Percentiles rank a stretch among this genome's conserved stretches.
Evolutionary conservation across 495 filamentous ascomycete genomes (phyloP).

Genomic region (Antarctomyces pellizariae): DNA sequence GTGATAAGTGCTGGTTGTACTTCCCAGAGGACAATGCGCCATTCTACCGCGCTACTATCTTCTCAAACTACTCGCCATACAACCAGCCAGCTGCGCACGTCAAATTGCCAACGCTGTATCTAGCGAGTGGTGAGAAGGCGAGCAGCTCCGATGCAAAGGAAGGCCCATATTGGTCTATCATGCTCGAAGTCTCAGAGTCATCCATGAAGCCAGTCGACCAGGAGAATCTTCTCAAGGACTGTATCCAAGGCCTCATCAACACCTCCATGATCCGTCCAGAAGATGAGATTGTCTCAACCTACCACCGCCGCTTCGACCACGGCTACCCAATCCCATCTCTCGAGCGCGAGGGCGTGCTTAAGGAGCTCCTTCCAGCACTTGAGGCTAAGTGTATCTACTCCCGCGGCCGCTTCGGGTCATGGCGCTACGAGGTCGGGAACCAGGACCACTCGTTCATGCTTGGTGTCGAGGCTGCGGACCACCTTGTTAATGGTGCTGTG

Average conservation of each 20-base stretch:
- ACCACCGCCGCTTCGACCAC: conserved; percentile 97
- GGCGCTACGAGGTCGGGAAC: conserved; percentile 89
- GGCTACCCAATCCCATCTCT: conserved; percentile 91
- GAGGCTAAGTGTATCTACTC: conserved; percentile 83
- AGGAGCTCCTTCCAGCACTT: conserved; percentile 75
- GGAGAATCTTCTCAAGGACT: conserved; percentile 61
- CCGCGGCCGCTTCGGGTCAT: conserved; percentile 91
- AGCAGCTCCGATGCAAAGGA: conserved; percentile 39
- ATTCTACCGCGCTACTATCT: conserved; percentile 99
- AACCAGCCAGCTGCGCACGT: conserved; percentile 70
- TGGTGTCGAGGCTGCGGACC: conserved; percentile 87
- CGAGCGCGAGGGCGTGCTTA: conserved; percentile 87
- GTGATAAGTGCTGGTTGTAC: conserved; percentile 99
- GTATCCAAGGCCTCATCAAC: conserved; percentile 90
- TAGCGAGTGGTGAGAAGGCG: conserved; percentile 67
- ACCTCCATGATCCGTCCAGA: conserved; percentile 76
- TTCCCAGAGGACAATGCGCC: conserved; percentile 98
- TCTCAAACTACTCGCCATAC: conserved; percentile 99
- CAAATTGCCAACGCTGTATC: conserved; percentile 70
- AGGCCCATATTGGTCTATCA: conserved; percentile 99
- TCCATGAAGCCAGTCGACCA: conserved; percentile 81
- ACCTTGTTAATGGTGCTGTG: conserved; percentile 81
- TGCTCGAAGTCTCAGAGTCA: conserved; percentile 96
- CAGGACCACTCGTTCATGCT: conserved; percentile 99
- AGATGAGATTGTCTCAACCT: conserved; percentile 95